Base-by-base conservation (phyloP, 2,329 filamentous ascomycete genomes). In the Alternaria brassicae region DNA sequence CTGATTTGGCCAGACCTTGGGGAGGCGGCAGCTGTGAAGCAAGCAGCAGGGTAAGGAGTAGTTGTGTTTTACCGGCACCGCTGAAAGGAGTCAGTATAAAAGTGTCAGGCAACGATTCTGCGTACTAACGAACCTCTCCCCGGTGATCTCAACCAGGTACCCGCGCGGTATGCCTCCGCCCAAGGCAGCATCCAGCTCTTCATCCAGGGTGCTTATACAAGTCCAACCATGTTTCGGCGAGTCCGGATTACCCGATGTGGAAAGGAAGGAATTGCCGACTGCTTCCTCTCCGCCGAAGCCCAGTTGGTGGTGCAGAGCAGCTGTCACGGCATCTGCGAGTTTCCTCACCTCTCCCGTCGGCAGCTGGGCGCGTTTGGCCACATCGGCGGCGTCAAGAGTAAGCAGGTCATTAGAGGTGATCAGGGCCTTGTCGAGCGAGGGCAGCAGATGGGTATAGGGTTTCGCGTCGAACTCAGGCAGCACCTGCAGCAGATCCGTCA, bases 51-150 rank as follows among this genome's bases (percentile, higher is more conserved):
- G 89, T 89, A 27, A 98, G 86, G 27, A 98, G 88, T 72, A 97
- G 88, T 77, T 99, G 95, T 1, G 95, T 97, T 84, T 99, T 99
- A 72, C 94, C 95, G 66, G 89, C 91, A 69, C 93, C 95, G 73
- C 89, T 91, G 66, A 2, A 54, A n/a, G 34, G n/a, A 54, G 55
- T 64, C 45, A 68, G 60, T 37, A 37, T 6, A 30, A 28, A 9
- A 13, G n/a, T 36, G 32, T 42, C 4, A 4, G 45, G 6, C 0
- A 23, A 7, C 6, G 21, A 12, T 9, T 15, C n/a, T 12, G 9
- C 7, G 8, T 17, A 37, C 12, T 32, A n/a, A 4, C 56, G 13
- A 63, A 73, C 88, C 92, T 96, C 81, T 98, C 95, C 58, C 95
- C 95, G 2, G 92, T 91, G 61, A 99, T 85, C 77, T 99, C 95